Evolutionary conservation across 352 stramenopile genomes (phyloP).

Genomic region (Phytophthora pseudosyringae): DNA sequence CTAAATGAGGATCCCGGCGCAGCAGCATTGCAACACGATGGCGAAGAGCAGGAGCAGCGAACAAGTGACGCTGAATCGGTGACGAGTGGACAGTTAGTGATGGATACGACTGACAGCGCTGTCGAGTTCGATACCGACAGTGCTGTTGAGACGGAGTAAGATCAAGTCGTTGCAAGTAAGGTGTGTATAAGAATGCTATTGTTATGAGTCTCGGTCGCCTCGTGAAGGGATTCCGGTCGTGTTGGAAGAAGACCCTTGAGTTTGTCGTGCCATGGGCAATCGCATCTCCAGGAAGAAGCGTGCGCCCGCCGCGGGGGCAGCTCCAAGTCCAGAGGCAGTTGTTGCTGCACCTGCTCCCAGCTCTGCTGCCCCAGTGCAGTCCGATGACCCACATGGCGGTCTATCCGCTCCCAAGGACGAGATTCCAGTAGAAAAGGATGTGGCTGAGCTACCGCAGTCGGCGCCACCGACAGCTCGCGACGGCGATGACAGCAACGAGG

Average conservation of each 20-base stretch:
- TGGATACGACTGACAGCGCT: constrained; percentile 25
- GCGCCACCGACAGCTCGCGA: constrained; percentile 20
- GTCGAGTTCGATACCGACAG: constrained; percentile 24
- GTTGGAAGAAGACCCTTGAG: not conserved
- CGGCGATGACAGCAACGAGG: constrained; percentile 12
- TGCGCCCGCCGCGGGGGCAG: not conserved
- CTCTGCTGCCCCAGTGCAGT: not conserved
- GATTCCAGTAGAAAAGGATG: not conserved
- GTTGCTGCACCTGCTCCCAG: not conserved
- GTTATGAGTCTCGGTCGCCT: constrained; percentile 3
- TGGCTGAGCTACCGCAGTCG: constrained; percentile 2
- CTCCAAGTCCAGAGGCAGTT: not conserved
- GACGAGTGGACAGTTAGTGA: constrained; percentile 21
- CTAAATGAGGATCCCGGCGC: constrained; percentile 9
- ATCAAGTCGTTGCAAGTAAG: constrained; percentile 4
- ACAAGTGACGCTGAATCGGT: constrained; percentile 14
- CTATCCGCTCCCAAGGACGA: constrained; percentile 1
- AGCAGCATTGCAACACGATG: constrained; percentile 30
- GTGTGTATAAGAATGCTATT: constrained; percentile 27
- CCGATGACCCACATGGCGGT: not conserved
- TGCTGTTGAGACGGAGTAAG: constrained; percentile 26
- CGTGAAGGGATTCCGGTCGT: too few species aligned
- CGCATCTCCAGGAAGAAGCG: constrained; percentile 25
- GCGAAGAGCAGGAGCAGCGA: constrained; percentile 15
- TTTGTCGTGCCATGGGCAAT: constrained; percentile 34